Evolutionary conservation across 1,284 basidiomycete species (phyloP).

Genomic region (Rhodotorula glutinis): DNA sequence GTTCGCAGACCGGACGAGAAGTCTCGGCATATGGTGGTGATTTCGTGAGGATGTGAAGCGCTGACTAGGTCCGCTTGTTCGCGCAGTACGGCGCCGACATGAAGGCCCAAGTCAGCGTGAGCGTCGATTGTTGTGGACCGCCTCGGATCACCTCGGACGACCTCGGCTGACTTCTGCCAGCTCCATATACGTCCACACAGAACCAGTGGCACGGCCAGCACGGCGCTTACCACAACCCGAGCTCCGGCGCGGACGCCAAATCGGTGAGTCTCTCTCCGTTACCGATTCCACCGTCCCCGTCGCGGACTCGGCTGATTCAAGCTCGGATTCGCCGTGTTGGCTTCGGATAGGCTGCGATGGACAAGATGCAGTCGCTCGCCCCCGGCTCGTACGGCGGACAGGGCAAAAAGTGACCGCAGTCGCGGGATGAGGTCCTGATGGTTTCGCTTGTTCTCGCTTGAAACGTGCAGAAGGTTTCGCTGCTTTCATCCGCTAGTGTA

Average conservation of each 20-base stretch:
- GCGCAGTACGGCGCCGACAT: not conserved
- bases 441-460: not conserved
- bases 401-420: too few relatives aligned
- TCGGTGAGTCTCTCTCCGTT: not conserved
- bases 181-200: not conserved
- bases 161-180: not conserved
- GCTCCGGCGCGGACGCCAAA: not conserved
- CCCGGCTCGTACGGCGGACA: too few relatives aligned
- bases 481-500: too few relatives aligned
- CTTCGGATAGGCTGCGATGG: not conserved
- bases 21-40: too few relatives aligned
- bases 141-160: not conserved
- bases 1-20: too few relatives aligned
- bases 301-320: not conserved
- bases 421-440: too few relatives aligned
- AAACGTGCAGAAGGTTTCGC: not conserved
- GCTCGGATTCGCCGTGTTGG: not conserved
- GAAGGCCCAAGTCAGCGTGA: not conserved
- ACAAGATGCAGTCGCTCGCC: not conserved
- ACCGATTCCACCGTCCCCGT: not conserved
- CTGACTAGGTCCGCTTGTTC: not conserved
- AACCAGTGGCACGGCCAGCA: slow-evolving; percentile 1
- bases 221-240: slow-evolving; percentile 1
- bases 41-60: too few relatives aligned
- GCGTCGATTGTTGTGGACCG: not conserved